Conservation (phyloP, 345 rosid genomes). For the Aurinia saxatilis region DNA sequence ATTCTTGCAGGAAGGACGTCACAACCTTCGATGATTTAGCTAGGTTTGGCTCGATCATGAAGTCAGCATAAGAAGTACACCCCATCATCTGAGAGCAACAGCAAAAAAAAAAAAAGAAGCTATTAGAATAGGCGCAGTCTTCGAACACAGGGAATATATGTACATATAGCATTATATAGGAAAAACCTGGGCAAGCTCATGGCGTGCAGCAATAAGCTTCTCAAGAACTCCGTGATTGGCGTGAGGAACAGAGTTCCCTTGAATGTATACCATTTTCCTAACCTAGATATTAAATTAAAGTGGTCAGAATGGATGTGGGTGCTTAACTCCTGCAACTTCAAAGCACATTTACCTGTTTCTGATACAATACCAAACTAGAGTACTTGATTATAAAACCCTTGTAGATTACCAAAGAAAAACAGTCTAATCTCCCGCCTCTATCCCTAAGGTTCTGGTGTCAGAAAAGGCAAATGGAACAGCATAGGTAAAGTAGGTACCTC, state of each 20-base stretch:
- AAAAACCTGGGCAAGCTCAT: conserved; percentile 84
- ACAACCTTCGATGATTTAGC: conserved; percentile 79
- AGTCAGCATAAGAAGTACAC: conserved; percentile 68
- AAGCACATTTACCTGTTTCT: not conserved
- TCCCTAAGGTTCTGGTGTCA: not conserved
- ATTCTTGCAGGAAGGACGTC: conserved; percentile 66
- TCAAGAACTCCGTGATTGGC: conserved; percentile 77
- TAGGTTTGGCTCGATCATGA: conserved; percentile 59
- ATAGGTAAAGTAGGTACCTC: conserved; percentile 42
- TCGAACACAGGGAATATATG: not conserved
- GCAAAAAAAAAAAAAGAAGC: not conserved
- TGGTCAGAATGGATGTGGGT: not conserved
- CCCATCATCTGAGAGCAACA: conserved; percentile 65
- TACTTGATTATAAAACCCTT: not conserved
- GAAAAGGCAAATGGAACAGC: not conserved
- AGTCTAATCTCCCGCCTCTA: not conserved
- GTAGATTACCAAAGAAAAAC: not conserved
- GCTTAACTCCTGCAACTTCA: not conserved
- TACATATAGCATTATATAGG: not conserved
- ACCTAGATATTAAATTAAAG: conserved; percentile 34
- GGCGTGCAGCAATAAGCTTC: conserved; percentile 66
- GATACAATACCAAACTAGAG: not conserved
- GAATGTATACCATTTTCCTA: conserved; percentile 60
- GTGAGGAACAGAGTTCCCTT: conserved; percentile 74
- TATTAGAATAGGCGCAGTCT: not conserved